Base-by-base conservation (phyloP, 2,329 filamentous ascomycete genomes). In the Aspergillus pseudoterreus region DNA sequence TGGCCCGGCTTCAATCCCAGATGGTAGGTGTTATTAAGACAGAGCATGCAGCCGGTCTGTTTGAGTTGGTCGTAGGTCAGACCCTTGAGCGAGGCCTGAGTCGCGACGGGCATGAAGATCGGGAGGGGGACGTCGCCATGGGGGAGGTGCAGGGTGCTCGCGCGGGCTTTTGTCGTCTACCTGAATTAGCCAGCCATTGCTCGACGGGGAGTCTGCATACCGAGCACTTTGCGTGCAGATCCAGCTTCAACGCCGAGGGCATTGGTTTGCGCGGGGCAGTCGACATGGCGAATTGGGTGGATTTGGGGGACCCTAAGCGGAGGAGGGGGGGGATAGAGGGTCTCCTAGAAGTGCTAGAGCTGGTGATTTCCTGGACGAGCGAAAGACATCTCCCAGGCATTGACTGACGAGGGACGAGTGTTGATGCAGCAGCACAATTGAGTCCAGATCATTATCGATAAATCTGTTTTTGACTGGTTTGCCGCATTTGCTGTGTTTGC, bases 51-150 rank as follows among this genome's bases (percentile, higher is more conserved):
- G 41, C 89, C 85, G 0, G 92, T 95, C 49, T 90, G 86, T 63
- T 94, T 92, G 2, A 99, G 79, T 67, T 99, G 94, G 59, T 92
- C 86, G 1, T 92, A 91, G 0, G 94, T 97, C 50, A 99, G 75
- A 41, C 94, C 94, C 69, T 99, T 99, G 36, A 99, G 79, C 0
- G 92, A 96, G 1, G 90, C 94, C 73, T 99, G 94, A 0, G 94
- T 99, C 27, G 94, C 94, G 41, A 99, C 94, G 14, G 94, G 94
- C 94, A 99, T 99, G 73, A 99, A 99, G 52, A 97, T 85, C 6
- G 95, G 94, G 27, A 97, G 82, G 63, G 88, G 83, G 22, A 99
- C 92, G 1, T 87, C 81, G 52, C 94, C 94, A 83, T 99, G 95
- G 46, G 94, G 92, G 22, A 99, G 84, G 44, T 86, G 87, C 49